These are phyloP conservation scores for Salix caprea DNA, from an alignment of 345 rosid species.

Conservation along the genomic window DNA sequence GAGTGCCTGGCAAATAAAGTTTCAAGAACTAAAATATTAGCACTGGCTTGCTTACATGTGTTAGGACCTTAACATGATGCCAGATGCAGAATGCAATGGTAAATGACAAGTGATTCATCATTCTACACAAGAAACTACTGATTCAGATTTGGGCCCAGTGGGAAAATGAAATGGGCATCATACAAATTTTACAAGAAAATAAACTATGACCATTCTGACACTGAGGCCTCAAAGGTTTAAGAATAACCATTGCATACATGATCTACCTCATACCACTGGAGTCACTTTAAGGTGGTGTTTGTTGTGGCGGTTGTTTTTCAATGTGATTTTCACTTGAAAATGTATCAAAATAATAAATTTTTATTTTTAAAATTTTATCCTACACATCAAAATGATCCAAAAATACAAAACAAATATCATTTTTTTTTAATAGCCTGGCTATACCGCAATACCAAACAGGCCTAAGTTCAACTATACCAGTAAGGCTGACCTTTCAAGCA, in stretches of 20 bases:
- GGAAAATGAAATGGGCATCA: neutral
- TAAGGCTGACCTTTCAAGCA: neutral
- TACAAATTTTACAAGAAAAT: neutral
- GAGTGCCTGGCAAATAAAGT: slow-evolving; percentile 57
- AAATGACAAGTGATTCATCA: neutral
- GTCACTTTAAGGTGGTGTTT: neutral
- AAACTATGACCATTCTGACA: neutral
- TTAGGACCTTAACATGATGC: neutral
- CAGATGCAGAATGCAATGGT: neutral
- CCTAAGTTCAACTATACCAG: neutral
- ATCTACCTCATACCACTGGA: neutral
- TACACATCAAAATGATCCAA: no score
- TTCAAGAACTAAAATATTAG: neutral
- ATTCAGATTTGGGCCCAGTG: neutral
- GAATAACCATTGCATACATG: neutral
- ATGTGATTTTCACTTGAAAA: no score
- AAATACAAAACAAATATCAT: no score
- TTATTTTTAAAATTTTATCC: no score
- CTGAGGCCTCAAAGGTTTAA: neutral
- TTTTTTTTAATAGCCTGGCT: no score
- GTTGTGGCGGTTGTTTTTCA: no score
- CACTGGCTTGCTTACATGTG: neutral
- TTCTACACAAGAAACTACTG: neutral
- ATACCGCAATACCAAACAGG: no score
- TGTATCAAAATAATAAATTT: no score